Conservation (phyloP, 208 protist genomes). For the Wallacemonas sp. region DNA sequence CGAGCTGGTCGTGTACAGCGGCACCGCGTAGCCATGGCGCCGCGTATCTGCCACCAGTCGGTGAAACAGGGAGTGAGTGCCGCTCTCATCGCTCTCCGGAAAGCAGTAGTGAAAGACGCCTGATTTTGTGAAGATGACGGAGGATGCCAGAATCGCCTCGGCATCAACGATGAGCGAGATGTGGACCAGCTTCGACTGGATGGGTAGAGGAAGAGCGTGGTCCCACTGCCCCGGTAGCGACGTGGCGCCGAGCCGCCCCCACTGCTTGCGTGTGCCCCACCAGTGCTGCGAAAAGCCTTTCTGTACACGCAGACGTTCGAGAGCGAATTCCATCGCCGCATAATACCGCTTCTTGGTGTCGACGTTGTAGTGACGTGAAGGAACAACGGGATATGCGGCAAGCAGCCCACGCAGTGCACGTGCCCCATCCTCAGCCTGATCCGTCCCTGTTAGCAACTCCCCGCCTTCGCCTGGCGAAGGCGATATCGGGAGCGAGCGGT, state of each 20-base stretch:
- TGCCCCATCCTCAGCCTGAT: slow-evolving; percentile 4
- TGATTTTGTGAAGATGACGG: slow-evolving; percentile 41
- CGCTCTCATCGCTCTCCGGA: not conserved
- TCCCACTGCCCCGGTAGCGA: slow-evolving; percentile 11
- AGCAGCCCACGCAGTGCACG: slow-evolving; percentile 9
- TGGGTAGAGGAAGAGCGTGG: slow-evolving; percentile 12
- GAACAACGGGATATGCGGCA: not conserved
- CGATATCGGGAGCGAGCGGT: not conserved
- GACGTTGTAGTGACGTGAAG: slow-evolving; percentile 13
- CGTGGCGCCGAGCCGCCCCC: slow-evolving; percentile 18
- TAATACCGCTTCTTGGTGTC: slow-evolving; percentile 16
- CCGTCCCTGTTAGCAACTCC: not conserved
- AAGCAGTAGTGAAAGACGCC: slow-evolving; percentile 10
- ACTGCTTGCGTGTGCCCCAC: slow-evolving; percentile 60
- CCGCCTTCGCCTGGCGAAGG: not conserved
- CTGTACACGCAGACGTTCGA: slow-evolving; percentile 16
- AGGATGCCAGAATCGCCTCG: slow-evolving; percentile 30
- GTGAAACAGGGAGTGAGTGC: not conserved
- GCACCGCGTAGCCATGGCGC: slow-evolving; percentile 31
- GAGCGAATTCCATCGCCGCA: not conserved
- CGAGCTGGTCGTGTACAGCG: slow-evolving; percentile 41
- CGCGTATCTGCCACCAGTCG: slow-evolving; percentile 25
- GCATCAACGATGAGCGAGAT: slow-evolving; percentile 67
- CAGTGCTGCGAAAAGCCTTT: slow-evolving; percentile 48
- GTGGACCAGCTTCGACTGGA: slow-evolving; percentile 46